These are phyloP conservation scores for Parasitella parasitica DNA, from an alignment of 371 early-diverging fungal species.

Conservation along the genomic window DNA sequence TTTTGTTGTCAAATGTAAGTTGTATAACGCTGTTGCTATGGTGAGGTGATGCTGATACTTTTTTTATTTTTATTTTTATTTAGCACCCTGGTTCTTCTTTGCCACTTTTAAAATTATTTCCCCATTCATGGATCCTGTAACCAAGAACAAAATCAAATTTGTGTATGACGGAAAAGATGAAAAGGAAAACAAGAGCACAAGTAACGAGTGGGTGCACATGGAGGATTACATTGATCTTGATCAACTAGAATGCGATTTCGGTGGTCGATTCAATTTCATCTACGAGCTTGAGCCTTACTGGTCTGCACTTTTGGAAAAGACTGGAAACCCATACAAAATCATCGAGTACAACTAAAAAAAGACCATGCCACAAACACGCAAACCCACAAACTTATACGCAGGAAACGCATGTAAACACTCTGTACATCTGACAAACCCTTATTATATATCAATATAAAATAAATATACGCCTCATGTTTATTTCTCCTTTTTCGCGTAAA, in stretches of 20 bases:
- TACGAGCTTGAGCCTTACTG: constrained; percentile 65
- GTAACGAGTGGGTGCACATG: constrained; percentile 52
- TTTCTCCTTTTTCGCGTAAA: background rate
- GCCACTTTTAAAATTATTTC: constrained; percentile 77
- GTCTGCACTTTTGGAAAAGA: constrained; percentile 44
- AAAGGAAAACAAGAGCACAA: constrained; percentile 22
- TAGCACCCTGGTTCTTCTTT: constrained; percentile 89
- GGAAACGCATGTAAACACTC: background rate
- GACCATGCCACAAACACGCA: background rate
- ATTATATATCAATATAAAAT: background rate
- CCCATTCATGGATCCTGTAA: constrained; percentile 91
- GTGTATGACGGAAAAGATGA: constrained; percentile 60
- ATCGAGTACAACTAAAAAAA: constrained; percentile 32
- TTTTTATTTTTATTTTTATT: background rate
- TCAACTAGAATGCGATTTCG: constrained; percentile 61
- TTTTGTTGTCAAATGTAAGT: constrained; percentile 50
- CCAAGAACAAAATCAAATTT: constrained; percentile 84
- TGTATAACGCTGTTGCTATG: background rate
- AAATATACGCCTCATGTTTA: background rate
- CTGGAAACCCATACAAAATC: constrained; percentile 44
- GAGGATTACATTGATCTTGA: constrained; percentile 51
- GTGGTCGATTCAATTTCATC: constrained; percentile 57
- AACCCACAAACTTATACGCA: no score
- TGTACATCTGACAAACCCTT: background rate
- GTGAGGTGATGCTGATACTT: no score